Conservation (phyloP, 371 early-diverging fungal genomes). For the Rhizopus arrhizus region DNA sequence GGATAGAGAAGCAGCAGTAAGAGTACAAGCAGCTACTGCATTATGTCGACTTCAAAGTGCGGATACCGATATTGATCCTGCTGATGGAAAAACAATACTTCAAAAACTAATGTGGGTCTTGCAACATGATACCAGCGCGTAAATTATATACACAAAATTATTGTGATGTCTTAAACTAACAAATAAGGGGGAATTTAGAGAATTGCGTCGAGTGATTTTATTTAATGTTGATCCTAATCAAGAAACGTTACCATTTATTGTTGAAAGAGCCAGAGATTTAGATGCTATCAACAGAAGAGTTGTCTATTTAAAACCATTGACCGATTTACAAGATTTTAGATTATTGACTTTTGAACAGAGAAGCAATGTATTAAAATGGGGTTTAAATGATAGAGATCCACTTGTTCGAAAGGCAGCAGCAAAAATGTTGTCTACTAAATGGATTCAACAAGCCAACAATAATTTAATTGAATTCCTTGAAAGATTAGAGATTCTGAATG, state of each 20-base stretch:
- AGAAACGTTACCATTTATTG: slow-evolving; percentile 67
- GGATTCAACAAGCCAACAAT: slow-evolving; percentile 77
- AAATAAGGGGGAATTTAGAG: slow-evolving; percentile 41
- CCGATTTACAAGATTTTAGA: slow-evolving; percentile 69
- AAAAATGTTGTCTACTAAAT: slow-evolving; percentile 72
- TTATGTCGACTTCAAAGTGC: slow-evolving; percentile 76
- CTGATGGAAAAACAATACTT: slow-evolving; percentile 64
- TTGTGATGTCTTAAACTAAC: too few relatives aligned
- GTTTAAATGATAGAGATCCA: slow-evolving; percentile 76
- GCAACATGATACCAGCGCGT: slow-evolving; percentile 79
- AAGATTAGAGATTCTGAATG: slow-evolving; percentile 79
- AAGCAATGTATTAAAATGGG: slow-evolving; percentile 71
- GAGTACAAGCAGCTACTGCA: slow-evolving; percentile 81
- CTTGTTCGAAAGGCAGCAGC: slow-evolving; percentile 74
- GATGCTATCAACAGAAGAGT: slow-evolving; percentile 67
- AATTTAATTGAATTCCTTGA: slow-evolving; percentile 81
- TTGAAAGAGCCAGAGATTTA: slow-evolving; percentile 79
- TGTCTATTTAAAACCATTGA: slow-evolving; percentile 71
- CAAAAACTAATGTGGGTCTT: slow-evolving; percentile 66
- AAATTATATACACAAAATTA: slow-evolving; percentile 8
- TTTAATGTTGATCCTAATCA: slow-evolving; percentile 70
- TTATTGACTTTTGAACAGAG: slow-evolving; percentile 70
- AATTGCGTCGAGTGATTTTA: slow-evolving; percentile 83
- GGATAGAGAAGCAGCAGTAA: slow-evolving; percentile 83
- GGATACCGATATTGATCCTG: slow-evolving; percentile 56